Conservation (phyloP, 2,329 filamentous ascomycete species). For the Corinectria fuckeliana region DNA sequence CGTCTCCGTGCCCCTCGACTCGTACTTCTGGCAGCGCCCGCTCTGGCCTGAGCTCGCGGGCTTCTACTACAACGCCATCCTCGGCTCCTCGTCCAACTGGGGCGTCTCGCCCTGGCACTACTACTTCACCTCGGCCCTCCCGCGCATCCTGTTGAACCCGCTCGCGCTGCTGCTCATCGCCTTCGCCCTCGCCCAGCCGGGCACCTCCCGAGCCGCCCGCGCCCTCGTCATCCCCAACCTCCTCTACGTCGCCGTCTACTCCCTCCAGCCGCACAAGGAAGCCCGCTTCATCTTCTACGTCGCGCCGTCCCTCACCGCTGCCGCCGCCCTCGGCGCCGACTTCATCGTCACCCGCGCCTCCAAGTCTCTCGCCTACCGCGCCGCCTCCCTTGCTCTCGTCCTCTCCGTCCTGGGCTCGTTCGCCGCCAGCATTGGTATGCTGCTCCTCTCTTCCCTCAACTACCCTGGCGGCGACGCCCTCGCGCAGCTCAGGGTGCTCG, state of each 20-base stretch:
- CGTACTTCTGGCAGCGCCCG: slow-evolving; percentile 88
- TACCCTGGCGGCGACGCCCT: slow-evolving; percentile 92
- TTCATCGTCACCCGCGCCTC: slow-evolving; percentile 70
- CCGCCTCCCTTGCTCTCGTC: slow-evolving; percentile 62
- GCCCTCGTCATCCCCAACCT: slow-evolving; percentile 70
- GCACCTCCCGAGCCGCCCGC: slow-evolving; percentile 50
- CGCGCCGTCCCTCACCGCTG: slow-evolving; percentile 79
- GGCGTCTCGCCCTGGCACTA: slow-evolving; percentile 85
- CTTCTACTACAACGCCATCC: slow-evolving; percentile 90
- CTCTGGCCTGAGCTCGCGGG: slow-evolving; percentile 91
- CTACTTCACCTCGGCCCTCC: slow-evolving; percentile 84
- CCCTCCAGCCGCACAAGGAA: slow-evolving; percentile 92
- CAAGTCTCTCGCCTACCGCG: slow-evolving; percentile 63
- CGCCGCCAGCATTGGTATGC: slow-evolving; percentile 67
- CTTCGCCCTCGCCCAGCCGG: slow-evolving; percentile 56
- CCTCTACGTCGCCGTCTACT: slow-evolving; percentile 80
- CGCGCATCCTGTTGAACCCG: slow-evolving; percentile 85
- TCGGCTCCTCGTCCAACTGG: slow-evolving; percentile 85
- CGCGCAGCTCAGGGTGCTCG: slow-evolving; percentile 52
- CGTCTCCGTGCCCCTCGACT: slow-evolving; percentile 79
- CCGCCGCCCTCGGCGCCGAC: slow-evolving; percentile 75
- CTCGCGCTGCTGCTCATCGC: slow-evolving; percentile 63
- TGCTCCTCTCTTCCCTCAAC: slow-evolving; percentile 84
- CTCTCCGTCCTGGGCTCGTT: slow-evolving; percentile 67
- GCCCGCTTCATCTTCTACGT: slow-evolving; percentile 93